Percentiles rank a stretch among this genome's conserved stretches.
These are phyloP conservation scores for Gomphus sp. DNA, from an alignment of 1,284 basidiomycete genomes.

Conservation along the genomic window DNA sequence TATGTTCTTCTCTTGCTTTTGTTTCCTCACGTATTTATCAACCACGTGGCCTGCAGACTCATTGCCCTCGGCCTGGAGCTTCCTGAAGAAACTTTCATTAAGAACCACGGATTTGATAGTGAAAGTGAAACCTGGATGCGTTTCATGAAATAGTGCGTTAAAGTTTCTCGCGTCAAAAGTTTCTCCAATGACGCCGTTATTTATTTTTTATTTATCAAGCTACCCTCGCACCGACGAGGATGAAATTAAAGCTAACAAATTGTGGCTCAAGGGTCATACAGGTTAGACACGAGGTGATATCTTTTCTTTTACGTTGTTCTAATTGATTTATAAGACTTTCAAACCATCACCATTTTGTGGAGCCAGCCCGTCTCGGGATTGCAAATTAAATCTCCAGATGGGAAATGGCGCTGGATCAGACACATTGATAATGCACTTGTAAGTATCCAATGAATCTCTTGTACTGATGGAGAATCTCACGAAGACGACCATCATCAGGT, in stretches of 20 bases:
- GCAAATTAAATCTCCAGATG: conserved; percentile 44
- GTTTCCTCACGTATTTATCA: background rate
- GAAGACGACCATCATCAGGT: background rate
- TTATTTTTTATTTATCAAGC: conserved; percentile 15
- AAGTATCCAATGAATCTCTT: conserved; percentile 10
- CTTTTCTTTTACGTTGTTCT: background rate
- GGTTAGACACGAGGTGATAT: conserved; percentile 23
- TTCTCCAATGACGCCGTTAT: background rate
- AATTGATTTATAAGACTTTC: conserved; percentile 34
- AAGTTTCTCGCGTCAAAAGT: too few relatives aligned
- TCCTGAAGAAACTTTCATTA: conserved; percentile 26
- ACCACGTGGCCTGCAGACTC: background rate
- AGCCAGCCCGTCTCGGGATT: conserved; percentile 52
- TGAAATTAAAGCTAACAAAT: conserved; percentile 42
- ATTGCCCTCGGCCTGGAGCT: conserved; percentile 24
- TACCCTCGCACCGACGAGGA: conserved; percentile 42
- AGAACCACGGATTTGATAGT: conserved; percentile 21
- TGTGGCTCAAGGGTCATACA: conserved; percentile 56
- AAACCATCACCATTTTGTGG: conserved; percentile 49
- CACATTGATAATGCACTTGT: conserved; percentile 54
- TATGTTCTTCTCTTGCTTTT: background rate
- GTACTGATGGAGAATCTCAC: background rate
- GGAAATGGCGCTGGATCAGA: conserved; percentile 48
- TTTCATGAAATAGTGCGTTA: conserved; percentile 46
- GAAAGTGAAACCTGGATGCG: conserved; percentile 28